Percentiles rank a stretch among this genome's conserved stretches.
Evolutionary conservation across 1,284 basidiomycete species (phyloP).

Genomic region (Ustilago shanxiensis): DNA sequence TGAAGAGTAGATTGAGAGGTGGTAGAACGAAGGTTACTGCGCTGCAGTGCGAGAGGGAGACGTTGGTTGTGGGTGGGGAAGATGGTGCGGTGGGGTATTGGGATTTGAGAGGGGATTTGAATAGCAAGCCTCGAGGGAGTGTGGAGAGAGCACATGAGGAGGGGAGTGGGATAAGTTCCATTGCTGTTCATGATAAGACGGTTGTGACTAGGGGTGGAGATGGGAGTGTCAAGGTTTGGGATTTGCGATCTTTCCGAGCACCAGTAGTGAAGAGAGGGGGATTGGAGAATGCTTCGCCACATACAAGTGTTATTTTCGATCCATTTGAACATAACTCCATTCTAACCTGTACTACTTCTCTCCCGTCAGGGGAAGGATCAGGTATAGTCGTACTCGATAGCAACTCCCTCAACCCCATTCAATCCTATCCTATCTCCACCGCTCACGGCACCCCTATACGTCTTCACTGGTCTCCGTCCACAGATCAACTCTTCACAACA

Average conservation of each 20-base stretch:
- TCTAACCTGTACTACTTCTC: conserved; percentile 77
- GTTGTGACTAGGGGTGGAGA: conserved; percentile 86
- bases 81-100: conserved; percentile 94
- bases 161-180: conserved; percentile 83
- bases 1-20: conserved; percentile 96
- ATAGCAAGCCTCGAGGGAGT: conserved; percentile 85
- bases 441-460: conserved; percentile 30
- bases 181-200: conserved; percentile 82
- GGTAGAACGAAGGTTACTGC: conserved; percentile 90
- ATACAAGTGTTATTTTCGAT: conserved; percentile 92
- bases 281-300: conserved; percentile 84
- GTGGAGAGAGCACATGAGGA: conserved; percentile 88
- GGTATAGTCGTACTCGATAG: conserved; percentile 40
- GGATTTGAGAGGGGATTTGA: conserved; percentile 86
- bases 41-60: conserved; percentile 11
- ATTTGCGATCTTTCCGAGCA: conserved; percentile 86
- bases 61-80: conserved; percentile 76
- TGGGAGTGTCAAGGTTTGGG: conserved; percentile 96
- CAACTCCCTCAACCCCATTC: conserved; percentile 20
- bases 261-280: conserved; percentile 78
- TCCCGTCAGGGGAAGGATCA: neutral
- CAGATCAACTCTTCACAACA: conserved; percentile 65
- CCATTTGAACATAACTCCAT: conserved; percentile 85
- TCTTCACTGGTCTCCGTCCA: conserved; percentile 45
- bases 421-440: neutral